Conservation (phyloP, 441 rosid species). For the Arabidopsis hybrid region DNA sequence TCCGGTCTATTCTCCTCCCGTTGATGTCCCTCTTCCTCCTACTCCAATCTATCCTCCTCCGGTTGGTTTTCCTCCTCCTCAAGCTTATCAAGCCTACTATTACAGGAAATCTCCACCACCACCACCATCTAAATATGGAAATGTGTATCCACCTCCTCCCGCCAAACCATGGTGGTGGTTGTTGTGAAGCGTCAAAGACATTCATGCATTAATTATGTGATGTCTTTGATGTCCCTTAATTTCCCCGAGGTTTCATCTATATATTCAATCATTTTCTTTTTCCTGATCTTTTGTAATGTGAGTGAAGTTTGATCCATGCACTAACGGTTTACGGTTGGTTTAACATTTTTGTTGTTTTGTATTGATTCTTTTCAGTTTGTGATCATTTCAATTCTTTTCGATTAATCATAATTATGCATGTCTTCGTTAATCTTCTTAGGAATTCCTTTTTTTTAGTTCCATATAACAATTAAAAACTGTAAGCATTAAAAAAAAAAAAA, state of each 20-base stretch:
- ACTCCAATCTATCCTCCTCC: constrained; percentile 11
- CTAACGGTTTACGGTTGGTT: neutral
- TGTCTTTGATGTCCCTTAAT: constrained; percentile 14
- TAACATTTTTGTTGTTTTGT: constrained; percentile 5
- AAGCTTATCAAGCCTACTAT: constrained; percentile 36
- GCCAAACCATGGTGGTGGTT: constrained; percentile 40
- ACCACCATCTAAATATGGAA: constrained; percentile 19
- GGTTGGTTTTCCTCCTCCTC: constrained; percentile 22
- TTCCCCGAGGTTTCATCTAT: constrained; percentile 1
- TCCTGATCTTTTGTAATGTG: constrained; percentile 1
- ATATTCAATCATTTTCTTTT: neutral
- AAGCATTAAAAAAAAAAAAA: no score
- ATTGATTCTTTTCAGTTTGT: constrained; percentile 17
- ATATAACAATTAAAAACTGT: no score
- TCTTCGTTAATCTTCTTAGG: neutral
- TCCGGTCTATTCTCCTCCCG: constrained; percentile 12
- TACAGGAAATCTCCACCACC: constrained; percentile 42
- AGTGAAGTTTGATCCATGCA: constrained; percentile 33
- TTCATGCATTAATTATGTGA: constrained; percentile 9
- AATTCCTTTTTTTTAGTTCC: no score
- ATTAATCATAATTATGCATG: neutral
- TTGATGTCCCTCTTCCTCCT: constrained; percentile 7
- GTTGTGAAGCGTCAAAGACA: constrained; percentile 27
- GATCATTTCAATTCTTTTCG: neutral
- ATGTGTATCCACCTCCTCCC: constrained; percentile 11